Percentiles rank a stretch among this genome's conserved stretches.
phyloP scores from a whole-genome alignment of 2,329 filamentous ascomycete species.

The Penicillium psychrosexuale region DNA sequence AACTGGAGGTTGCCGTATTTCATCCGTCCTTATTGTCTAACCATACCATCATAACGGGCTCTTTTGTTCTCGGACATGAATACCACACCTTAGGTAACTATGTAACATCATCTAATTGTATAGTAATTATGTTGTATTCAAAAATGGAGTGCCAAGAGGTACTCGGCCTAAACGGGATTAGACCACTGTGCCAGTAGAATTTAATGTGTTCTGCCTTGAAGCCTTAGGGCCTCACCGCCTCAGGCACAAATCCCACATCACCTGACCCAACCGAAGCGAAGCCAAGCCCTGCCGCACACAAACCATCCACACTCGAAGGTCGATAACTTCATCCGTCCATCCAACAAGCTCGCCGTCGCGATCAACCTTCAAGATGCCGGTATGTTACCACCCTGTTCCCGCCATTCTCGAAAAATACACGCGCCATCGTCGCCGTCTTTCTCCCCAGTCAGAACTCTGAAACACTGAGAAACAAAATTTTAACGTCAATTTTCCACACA shows the following conservation, averaged over 20 bases:
- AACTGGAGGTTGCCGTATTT: no score
- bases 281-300: conserved; percentile 44
- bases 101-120: no score
- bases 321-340: conserved; percentile 37
- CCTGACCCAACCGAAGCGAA: conserved; percentile 40
- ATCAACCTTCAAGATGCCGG: conserved; percentile 55
- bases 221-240: conserved; percentile 17
- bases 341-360: conserved; percentile 40
- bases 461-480: conserved; percentile 2
- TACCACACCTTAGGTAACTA: no score
- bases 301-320: conserved; percentile 34
- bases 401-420: conserved; percentile 4
- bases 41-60: no score
- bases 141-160: no score
- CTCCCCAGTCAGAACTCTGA: conserved; percentile 1
- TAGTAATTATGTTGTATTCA: no score
- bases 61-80: no score
- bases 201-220: no score
- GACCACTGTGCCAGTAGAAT: no score
- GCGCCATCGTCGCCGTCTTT: conserved; percentile 1
- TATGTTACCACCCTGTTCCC: conserved; percentile 32
- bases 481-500: conserved; percentile 44
- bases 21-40: no score
- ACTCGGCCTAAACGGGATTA: no score
- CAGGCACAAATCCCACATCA: conserved; percentile 25